Percentiles rank a stretch among this genome's conserved stretches.
phyloP scores from a whole-genome alignment of 129 eudicot genomes.

The Dittrichia graveolens region DNA sequence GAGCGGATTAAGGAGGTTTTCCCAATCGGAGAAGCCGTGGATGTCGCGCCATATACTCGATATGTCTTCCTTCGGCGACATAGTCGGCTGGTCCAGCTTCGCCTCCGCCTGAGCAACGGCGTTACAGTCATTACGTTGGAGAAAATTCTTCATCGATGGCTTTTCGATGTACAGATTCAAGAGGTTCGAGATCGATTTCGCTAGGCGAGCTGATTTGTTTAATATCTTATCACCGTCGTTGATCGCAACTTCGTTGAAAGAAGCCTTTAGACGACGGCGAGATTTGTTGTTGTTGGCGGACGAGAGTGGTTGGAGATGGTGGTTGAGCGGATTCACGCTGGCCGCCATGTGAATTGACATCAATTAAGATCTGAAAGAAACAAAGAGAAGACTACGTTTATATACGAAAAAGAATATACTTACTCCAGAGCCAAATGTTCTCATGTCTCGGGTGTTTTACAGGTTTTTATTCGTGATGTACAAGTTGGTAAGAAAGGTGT shows the following conservation, averaged over 20 bases:
- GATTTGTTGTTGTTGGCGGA: slow-evolving; percentile 5
- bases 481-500: neutral
- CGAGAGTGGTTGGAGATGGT: slow-evolving; percentile 31
- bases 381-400: neutral
- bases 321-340: slow-evolving; percentile 39
- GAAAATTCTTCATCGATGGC: slow-evolving; percentile 32
- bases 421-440: neutral
- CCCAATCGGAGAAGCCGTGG: slow-evolving; percentile 73
- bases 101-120: slow-evolving; percentile 34
- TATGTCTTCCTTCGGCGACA: slow-evolving; percentile 65
- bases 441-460: neutral
- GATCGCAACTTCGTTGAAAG: slow-evolving; percentile 35
- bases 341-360: neutral
- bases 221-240: slow-evolving; percentile 25
- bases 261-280: slow-evolving; percentile 12
- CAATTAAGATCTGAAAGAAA: neutral
- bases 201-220: slow-evolving; percentile 44
- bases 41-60: slow-evolving; percentile 58
- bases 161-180: slow-evolving; percentile 53
- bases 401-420: neutral
- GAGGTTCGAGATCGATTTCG: slow-evolving; percentile 50
- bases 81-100: slow-evolving; percentile 47
- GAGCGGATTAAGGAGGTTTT: slow-evolving; percentile 62
- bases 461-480: neutral
- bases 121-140: slow-evolving; percentile 16